These are phyloP conservation scores for Cercospora sojina DNA, from an alignment of 2,329 filamentous ascomycete genomes.

Conservation along the genomic window DNA sequence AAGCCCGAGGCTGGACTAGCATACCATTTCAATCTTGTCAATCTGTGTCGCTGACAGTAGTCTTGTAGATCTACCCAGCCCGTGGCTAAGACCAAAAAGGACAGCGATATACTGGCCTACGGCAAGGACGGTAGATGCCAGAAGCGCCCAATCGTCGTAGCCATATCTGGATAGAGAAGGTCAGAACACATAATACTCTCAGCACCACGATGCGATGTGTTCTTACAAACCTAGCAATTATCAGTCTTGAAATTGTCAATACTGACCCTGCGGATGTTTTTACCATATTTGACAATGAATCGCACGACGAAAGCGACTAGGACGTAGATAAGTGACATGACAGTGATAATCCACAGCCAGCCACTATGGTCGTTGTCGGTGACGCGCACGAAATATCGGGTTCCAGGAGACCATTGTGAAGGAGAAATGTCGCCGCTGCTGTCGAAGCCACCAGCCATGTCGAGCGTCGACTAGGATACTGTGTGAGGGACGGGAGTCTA, in stretches of 20 bases:
- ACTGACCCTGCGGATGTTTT: neutral
- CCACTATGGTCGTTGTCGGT: constrained; percentile 21
- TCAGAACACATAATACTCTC: neutral
- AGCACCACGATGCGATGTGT: no score
- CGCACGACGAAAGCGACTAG: constrained; percentile 22
- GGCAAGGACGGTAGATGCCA: constrained; percentile 28
- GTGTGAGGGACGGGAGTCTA: neutral
- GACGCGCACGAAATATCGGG: constrained; percentile 23
- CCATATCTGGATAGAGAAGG: constrained; percentile 22
- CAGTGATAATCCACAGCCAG: constrained; percentile 28
- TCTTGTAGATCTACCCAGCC: constrained; percentile 22
- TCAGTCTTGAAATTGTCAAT: neutral
- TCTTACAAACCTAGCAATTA: neutral
- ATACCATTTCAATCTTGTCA: constrained; percentile 18
- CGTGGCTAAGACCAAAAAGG: constrained; percentile 23
- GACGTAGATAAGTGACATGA: constrained; percentile 25
- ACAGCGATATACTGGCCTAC: constrained; percentile 30
- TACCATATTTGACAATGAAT: constrained; percentile 28
- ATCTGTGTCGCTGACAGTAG: constrained; percentile 12
- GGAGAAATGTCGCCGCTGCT: neutral
- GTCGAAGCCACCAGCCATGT: constrained; percentile 3
- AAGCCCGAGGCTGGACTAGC: neutral
- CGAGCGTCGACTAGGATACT: neutral
- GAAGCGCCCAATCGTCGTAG: constrained; percentile 33
- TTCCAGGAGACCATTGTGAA: constrained; percentile 22